Evolutionary conservation across 495 filamentous ascomycete species (phyloP).

Genomic region (Geoglossum glabrum): DNA sequence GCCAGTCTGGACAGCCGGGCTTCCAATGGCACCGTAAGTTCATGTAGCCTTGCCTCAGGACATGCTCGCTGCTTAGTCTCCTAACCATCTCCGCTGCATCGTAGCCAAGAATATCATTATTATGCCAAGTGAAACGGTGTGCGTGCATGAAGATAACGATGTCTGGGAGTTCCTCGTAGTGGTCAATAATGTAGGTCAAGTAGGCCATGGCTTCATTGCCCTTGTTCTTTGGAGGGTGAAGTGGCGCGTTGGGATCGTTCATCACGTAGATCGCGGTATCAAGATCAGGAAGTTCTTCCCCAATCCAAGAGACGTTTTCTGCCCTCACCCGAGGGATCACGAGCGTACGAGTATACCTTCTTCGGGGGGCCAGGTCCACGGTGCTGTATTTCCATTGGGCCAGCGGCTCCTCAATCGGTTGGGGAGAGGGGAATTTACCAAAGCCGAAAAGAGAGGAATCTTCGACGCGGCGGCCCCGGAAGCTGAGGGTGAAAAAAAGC

Average conservation of each 20-base stretch:
- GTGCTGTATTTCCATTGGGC: neutral
- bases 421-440: neutral
- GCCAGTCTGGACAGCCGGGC: constrained; percentile 31
- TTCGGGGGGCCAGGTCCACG: neutral
- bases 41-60: constrained; percentile 27
- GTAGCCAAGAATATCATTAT: constrained; percentile 26
- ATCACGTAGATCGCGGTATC: constrained; percentile 42
- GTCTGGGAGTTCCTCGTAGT: constrained; percentile 48
- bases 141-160: constrained; percentile 50
- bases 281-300: constrained; percentile 32
- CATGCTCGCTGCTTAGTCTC: constrained; percentile 22
- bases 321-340: constrained; percentile 34
- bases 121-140: constrained; percentile 48
- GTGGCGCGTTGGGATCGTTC: constrained; percentile 35
- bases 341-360: constrained; percentile 22
- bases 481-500: neutral
- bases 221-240: constrained; percentile 51
- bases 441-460: neutral
- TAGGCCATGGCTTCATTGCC: constrained; percentile 65
- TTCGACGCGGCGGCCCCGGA: neutral
- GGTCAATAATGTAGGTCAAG: constrained; percentile 49
- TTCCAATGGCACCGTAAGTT: constrained; percentile 32
- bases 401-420: neutral
- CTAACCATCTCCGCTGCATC: constrained; percentile 23
- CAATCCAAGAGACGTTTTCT: constrained; percentile 43